These are phyloP conservation scores for Fusarium sarcochroum DNA, from an alignment of 2,329 filamentous ascomycete genomes.

Conservation along the genomic window DNA sequence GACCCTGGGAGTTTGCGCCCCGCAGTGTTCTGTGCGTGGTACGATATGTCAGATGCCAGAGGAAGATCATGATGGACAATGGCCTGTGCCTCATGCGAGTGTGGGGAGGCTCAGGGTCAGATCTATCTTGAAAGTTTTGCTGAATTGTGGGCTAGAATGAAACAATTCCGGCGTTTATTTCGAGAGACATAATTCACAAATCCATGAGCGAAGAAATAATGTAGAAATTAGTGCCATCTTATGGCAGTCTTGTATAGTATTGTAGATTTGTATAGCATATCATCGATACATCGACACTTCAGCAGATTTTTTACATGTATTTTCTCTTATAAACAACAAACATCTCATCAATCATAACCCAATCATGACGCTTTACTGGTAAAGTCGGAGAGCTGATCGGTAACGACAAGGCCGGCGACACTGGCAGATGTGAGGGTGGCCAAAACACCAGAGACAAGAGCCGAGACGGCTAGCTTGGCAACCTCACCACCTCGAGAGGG, in stretches of 20 bases:
- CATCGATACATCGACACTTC: constrained; percentile 4
- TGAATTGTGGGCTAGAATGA: not conserved
- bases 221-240: constrained; percentile 24
- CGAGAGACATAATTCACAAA: not conserved
- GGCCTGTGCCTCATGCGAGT: constrained; percentile 28
- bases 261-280: constrained; percentile 21
- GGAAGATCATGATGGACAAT: not conserved
- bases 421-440: constrained; percentile 84
- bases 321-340: constrained; percentile 18
- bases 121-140: not conserved
- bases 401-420: constrained; percentile 82
- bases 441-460: constrained; percentile 82
- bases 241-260: constrained; percentile 29
- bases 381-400: constrained; percentile 56
- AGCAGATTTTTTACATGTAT: constrained; percentile 6
- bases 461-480: constrained; percentile 80
- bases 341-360: not conserved
- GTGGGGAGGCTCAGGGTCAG: not conserved
- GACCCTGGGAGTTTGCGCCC: not conserved
- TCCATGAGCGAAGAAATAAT: not conserved
- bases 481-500: constrained; percentile 82
- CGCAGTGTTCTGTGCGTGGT: constrained; percentile 12
- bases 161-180: not conserved
- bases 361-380: constrained; percentile 10
- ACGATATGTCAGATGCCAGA: constrained; percentile 4